These are phyloP conservation scores for Yarrowia sp. DNA, from an alignment of 805 yeast genomes.

Conservation along the genomic window DNA sequence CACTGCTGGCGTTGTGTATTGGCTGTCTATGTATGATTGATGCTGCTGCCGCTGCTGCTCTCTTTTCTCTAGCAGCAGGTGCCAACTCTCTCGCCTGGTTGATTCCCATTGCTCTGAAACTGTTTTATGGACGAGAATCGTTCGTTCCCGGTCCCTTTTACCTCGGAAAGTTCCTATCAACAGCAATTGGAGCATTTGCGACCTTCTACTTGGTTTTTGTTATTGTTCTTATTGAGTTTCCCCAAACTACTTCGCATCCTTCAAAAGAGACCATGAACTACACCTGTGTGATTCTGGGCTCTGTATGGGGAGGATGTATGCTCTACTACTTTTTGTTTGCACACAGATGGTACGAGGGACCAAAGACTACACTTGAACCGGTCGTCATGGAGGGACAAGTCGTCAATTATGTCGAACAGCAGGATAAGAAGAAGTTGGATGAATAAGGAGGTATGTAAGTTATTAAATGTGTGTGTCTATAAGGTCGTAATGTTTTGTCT, in stretches of 20 bases:
- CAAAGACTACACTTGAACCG: slow-evolving; percentile 10
- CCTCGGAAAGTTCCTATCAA: slow-evolving; percentile 2
- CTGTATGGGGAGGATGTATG: slow-evolving; percentile 16
- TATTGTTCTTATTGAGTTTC: slow-evolving; percentile 4
- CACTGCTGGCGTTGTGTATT: not conserved
- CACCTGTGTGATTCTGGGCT: slow-evolving; percentile 2
- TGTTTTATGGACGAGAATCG: not conserved
- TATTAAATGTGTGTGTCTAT: not conserved
- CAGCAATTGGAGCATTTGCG: slow-evolving; percentile 3
- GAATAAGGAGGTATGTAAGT: no score
- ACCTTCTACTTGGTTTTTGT: slow-evolving; percentile 4
- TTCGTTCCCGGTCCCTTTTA: slow-evolving; percentile 11
- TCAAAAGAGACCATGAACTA: slow-evolving; percentile 7
- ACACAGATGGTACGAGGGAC: slow-evolving; percentile 10
- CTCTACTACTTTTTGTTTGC: slow-evolving; percentile 4
- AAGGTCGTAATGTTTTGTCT: no score
- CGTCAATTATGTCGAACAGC: not conserved
- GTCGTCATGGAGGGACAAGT: slow-evolving; percentile 12
- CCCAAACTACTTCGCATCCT: not conserved
- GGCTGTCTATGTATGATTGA: slow-evolving; percentile 10
- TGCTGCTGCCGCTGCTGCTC: not conserved
- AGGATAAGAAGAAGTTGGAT: not conserved
- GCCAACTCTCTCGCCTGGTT: slow-evolving; percentile 5
- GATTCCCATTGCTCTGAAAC: slow-evolving; percentile 8
- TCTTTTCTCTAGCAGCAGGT: slow-evolving; percentile 3